phyloP scores from a whole-genome alignment of 139 green algal species.

The Eudorina sp. region DNA sequence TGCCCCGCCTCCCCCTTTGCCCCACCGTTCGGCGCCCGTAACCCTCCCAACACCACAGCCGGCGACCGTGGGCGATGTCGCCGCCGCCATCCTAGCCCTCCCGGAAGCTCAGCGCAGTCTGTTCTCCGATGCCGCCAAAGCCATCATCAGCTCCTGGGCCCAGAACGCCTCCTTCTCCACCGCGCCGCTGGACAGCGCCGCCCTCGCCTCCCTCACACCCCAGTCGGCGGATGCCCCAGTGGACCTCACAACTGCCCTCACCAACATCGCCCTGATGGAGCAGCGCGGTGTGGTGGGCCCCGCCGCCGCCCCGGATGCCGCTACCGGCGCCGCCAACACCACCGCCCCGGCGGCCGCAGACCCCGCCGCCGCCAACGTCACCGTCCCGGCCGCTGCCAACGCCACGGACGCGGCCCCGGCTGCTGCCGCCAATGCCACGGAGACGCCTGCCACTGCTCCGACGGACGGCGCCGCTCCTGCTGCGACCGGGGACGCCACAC shows the following conservation, averaged over 20 bases:
- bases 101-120: constrained; percentile 30
- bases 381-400: not conserved
- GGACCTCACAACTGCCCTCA: constrained; percentile 39
- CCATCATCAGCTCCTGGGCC: constrained; percentile 19
- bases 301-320: not conserved
- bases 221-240: not conserved
- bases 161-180: not conserved
- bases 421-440: not conserved
- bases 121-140: not conserved
- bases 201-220: not conserved
- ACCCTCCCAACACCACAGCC: not conserved
- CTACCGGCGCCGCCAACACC: not conserved
- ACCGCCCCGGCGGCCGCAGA: not conserved
- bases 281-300: not conserved
- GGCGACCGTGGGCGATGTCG: constrained; percentile 28
- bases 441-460: not conserved
- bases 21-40: too few species aligned
- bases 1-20: too few species aligned
- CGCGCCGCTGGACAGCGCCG: not conserved
- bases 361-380: not conserved
- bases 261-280: constrained; percentile 44
- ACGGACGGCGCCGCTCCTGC: not conserved
- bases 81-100: constrained; percentile 26
- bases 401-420: too few species aligned
- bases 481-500: not conserved